These are phyloP conservation scores for Alternaria tenuissima DNA, from an alignment of 2,329 filamentous ascomycete genomes.

Conservation along the genomic window DNA sequence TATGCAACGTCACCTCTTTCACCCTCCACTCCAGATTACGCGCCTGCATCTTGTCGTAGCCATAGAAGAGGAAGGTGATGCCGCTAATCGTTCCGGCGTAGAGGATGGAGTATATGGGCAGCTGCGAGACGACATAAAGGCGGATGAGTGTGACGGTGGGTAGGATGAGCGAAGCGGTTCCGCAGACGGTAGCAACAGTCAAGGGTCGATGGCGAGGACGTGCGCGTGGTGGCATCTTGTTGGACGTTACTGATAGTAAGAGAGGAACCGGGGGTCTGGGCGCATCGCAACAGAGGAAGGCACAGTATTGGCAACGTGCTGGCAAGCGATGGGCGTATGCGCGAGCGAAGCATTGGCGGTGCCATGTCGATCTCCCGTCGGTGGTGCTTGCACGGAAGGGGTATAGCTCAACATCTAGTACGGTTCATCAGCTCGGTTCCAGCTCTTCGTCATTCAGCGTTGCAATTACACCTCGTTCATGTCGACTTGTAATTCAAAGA, in stretches of 20 bases:
- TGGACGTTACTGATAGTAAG: background rate
- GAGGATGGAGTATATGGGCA: slow-evolving; percentile 20
- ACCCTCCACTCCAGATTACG: slow-evolving; percentile 44
- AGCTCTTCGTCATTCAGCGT: background rate
- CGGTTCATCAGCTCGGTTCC: background rate
- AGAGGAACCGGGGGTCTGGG: background rate
- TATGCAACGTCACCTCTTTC: slow-evolving; percentile 42
- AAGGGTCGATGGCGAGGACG: slow-evolving; percentile 34
- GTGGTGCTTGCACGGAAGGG: slow-evolving; percentile 11
- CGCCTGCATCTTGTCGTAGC: slow-evolving; percentile 49
- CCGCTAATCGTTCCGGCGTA: slow-evolving; percentile 33
- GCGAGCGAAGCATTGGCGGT: slow-evolving; percentile 4
- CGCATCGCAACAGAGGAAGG: background rate
- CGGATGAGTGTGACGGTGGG: slow-evolving; percentile 61
- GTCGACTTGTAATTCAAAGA: background rate
- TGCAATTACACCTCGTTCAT: background rate
- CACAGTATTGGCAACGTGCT: background rate
- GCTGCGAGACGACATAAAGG: slow-evolving; percentile 29
- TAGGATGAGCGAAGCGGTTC: slow-evolving; percentile 58
- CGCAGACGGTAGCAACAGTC: slow-evolving; percentile 35
- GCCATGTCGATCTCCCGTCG: slow-evolving; percentile 18
- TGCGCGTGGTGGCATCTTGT: slow-evolving; percentile 20
- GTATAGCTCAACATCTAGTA: background rate
- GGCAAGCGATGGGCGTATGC: background rate
- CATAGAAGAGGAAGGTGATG: slow-evolving; percentile 43